Conservation (phyloP, 1,139 yeast genomes). For the Debaryomycetaceae sp. region DNA sequence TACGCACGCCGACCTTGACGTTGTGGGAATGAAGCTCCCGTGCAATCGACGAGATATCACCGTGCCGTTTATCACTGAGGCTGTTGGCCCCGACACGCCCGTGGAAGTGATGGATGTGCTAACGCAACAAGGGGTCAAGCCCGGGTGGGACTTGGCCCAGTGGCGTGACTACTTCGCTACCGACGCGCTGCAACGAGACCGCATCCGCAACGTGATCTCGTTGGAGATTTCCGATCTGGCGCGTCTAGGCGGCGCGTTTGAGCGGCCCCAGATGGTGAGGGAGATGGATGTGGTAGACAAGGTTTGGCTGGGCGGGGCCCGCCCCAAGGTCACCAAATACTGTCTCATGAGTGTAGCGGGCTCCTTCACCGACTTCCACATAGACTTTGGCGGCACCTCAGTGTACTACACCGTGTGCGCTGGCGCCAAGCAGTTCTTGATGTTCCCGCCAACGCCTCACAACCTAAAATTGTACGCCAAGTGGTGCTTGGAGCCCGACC, state of each 20-base stretch:
- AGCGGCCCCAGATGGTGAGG: conserved; percentile 63
- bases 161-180: conserved; percentile 74
- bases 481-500: conserved; percentile 72
- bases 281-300: conserved; percentile 66
- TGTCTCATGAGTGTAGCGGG: conserved; percentile 81
- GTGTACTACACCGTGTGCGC: conserved; percentile 79
- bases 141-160: conserved; percentile 64
- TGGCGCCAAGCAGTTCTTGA: conserved; percentile 69
- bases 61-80: conserved; percentile 53
- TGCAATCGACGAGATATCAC: conserved; percentile 32
- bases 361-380: conserved; percentile 84
- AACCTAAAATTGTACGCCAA: conserved; percentile 59
- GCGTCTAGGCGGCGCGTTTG: conserved; percentile 44
- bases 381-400: conserved; percentile 90
- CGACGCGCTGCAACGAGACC: conserved; percentile 44
- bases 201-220: conserved; percentile 76
- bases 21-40: conserved; percentile 39
- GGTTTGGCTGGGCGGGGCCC: conserved; percentile 45
- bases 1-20: conserved; percentile 24
- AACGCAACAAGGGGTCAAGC: conserved; percentile 61
- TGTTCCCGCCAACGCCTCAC: conserved; percentile 69
- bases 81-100: conserved; percentile 58
- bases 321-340: conserved; percentile 77
- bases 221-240: conserved; percentile 65
- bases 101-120: conserved; percentile 90